Evolutionary conservation across 768 basidiomycete genomes (phyloP).

Genomic region (Trametes meyenii): DNA sequence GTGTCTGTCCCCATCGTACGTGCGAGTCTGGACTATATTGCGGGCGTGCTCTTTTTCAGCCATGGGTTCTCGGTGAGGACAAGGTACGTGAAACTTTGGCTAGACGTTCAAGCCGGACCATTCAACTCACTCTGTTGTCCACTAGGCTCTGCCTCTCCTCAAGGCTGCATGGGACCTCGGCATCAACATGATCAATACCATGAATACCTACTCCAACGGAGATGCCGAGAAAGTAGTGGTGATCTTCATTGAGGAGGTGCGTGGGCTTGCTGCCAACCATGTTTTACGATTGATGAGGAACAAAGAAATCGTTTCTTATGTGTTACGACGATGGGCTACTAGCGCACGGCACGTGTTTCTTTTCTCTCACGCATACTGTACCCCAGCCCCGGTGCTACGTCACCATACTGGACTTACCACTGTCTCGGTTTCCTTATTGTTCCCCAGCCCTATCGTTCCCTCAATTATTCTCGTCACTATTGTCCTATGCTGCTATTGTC

Average conservation of each 20-base stretch:
- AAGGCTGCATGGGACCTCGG: conserved; percentile 36
- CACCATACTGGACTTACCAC: no score
- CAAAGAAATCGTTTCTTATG: no score
- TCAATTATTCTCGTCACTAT: no score
- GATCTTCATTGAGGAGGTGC: conserved; percentile 43
- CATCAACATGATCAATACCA: conserved; percentile 35
- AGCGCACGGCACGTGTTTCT: no score
- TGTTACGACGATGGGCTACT: no score
- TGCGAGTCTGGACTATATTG: not conserved
- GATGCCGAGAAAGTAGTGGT: conserved; percentile 44
- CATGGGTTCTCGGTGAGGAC: conserved; percentile 29
- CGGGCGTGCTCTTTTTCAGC: not conserved
- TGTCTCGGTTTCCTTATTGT: no score
- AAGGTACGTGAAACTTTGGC: conserved; percentile 10
- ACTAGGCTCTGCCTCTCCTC: conserved; percentile 24
- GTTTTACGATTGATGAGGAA: no score
- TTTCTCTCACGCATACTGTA: no score
- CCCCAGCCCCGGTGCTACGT: no score
- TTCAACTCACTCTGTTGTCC: not conserved
- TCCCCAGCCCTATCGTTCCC: no score
- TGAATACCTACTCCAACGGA: conserved; percentile 42
- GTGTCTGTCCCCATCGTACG: conserved; percentile 33
- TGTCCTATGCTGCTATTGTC: no score
- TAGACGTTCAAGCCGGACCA: no score
- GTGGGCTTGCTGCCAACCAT: not conserved